Evolutionary conservation across 345 rosid genomes (phyloP).

Genomic region (Pelargonium nanum): DNA sequence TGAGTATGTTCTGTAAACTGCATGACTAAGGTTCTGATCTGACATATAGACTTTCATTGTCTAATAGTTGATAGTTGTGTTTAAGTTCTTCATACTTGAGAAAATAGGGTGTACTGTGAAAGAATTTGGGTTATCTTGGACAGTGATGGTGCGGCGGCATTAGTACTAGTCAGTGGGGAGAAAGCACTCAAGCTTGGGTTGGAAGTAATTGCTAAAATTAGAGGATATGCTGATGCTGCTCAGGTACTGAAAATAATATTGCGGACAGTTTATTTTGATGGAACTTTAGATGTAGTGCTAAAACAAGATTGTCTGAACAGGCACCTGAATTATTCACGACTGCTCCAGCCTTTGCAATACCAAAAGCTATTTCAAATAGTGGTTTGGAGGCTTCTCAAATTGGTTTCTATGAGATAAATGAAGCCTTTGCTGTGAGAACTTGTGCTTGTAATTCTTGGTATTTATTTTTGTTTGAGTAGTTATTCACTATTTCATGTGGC

Average conservation of each 20-base stretch:
- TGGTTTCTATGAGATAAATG: constrained; percentile 89
- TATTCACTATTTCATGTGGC: neutral
- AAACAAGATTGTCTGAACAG: constrained; percentile 23
- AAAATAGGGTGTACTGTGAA: neutral
- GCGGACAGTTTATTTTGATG: neutral
- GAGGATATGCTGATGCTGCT: constrained; percentile 91
- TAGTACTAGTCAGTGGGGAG: constrained; percentile 85
- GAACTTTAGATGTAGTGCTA: constrained; percentile 7
- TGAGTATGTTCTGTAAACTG: neutral
- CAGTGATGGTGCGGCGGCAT: constrained; percentile 98
- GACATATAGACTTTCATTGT: neutral
- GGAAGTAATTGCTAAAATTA: constrained; percentile 68
- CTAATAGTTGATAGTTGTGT: too few relatives aligned
- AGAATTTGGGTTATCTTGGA: neutral
- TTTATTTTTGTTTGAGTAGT: constrained; percentile 1
- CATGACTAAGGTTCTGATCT: neutral
- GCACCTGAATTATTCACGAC: constrained; percentile 89
- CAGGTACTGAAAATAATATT: constrained; percentile 35
- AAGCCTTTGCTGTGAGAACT: constrained; percentile 78
- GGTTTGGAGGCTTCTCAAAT: constrained; percentile 72
- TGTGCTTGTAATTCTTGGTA: constrained; percentile 6
- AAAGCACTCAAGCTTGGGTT: constrained; percentile 69
- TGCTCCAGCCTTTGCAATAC: constrained; percentile 83
- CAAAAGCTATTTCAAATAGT: constrained; percentile 78
- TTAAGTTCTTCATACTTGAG: neutral